Evolutionary conservation across 345 rosid genomes (phyloP), one percentile per base, ranked within the genome.

Genomic region (Anacardium occidentale): DNA sequence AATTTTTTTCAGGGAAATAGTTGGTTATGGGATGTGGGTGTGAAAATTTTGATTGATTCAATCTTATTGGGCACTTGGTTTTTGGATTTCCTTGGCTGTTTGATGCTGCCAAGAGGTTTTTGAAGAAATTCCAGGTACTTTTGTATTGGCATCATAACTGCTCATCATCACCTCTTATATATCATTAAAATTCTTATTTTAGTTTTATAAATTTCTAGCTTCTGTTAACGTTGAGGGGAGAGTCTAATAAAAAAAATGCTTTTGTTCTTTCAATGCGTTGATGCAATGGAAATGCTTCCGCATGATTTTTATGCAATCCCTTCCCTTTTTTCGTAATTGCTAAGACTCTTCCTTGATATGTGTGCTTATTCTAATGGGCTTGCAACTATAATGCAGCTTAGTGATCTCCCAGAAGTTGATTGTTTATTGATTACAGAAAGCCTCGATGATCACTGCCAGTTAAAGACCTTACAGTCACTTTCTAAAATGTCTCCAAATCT

Each of bases 371-470:
- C 29, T 18, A 29, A 54, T 67, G 69, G 59, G 20, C 55, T 26
- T 72, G 57, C 37, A 70, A 75, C 18, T 77, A 55, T 64, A 21
- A 32, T 85, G 85, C 91, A 94, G 98, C 95, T 94, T 69, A 83
- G 82, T 78, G 93, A 91, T 84, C 86, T 91, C 81, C 95, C 91
- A 76, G 76, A 81, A 76, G 68, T 90, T 71, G 97, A 94, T 80
- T 89, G 87, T 72, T 69, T 94, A 18, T 81, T 92, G 79, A 92
- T 94, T 37, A 90, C 95, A 14, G 97, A 94, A 87, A 92, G 97
- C 85, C 97, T 90, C 55, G 97, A 94, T 78, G 97, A 94, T 70
- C 97, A 94, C 76, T 92, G 97, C 79, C 97, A 92, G 77, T 76
- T 94, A 74, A 94, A 86, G 81, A 90, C 97, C 50, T 79, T 92